Conservation (phyloP, 2,329 filamentous ascomycete genomes). For the Xylaria sp. region DNA sequence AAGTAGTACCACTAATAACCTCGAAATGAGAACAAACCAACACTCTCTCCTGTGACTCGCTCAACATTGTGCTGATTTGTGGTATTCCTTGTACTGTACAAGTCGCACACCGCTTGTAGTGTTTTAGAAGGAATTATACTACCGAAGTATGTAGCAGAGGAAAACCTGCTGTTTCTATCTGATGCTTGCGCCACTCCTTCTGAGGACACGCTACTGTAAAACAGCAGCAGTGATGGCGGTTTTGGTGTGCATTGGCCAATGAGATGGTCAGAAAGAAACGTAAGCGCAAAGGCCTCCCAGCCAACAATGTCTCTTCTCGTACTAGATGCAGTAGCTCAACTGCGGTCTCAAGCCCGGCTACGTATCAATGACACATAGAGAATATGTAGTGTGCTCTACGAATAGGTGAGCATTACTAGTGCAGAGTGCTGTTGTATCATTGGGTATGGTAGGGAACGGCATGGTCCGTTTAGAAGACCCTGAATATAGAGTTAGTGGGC, state of each 20-base stretch:
- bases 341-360: neutral
- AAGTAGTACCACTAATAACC: too few relatives aligned
- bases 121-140: neutral
- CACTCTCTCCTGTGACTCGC: neutral
- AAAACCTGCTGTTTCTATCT: neutral
- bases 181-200: neutral
- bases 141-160: neutral
- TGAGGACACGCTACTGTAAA: neutral
- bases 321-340: neutral
- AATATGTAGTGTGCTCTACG: too few relatives aligned
- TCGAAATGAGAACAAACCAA: neutral
- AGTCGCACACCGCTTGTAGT: neutral
- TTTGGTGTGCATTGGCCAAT: neutral
- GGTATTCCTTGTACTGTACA: neutral
- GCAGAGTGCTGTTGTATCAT: neutral
- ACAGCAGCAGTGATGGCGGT: neutral
- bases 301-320: neutral
- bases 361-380: neutral
- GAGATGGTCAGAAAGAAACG: neutral
- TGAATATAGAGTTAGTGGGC: neutral
- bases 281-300: neutral
- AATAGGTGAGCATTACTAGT: neutral
- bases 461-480: conserved; percentile 4
- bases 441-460: neutral
- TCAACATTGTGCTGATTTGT: neutral